Conservation (phyloP, 768 basidiomycete species). For the Suillus alpinus region DNA sequence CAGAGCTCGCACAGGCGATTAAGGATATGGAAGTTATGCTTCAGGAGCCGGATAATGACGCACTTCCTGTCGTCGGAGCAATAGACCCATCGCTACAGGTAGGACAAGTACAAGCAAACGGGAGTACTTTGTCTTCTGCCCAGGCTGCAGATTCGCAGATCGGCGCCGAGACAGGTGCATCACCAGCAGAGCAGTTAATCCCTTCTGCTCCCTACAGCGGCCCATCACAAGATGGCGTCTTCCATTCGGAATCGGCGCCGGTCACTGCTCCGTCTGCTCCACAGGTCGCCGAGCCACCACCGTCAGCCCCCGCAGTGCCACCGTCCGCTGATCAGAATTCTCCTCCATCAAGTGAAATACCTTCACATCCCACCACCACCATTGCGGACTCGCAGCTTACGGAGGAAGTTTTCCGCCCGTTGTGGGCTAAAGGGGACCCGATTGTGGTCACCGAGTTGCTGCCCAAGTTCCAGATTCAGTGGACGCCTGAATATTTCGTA, state of each 20-base stretch:
- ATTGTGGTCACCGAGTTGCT: conserved; percentile 71
- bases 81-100: conserved; percentile 30
- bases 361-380: conserved; percentile 43
- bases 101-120: conserved; percentile 7
- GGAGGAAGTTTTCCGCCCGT: conserved; percentile 55
- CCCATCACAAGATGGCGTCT: not conserved
- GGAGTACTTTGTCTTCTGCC: not conserved
- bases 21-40: conserved; percentile 64
- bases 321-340: conserved; percentile 6
- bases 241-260: not conserved
- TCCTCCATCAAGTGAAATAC: conserved; percentile 33
- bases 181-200: not conserved
- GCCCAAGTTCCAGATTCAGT: conserved; percentile 60
- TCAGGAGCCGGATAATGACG: conserved; percentile 28
- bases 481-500: conserved; percentile 84
- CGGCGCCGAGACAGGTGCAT: not conserved
- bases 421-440: conserved; percentile 77
- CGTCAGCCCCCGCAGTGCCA: conserved; percentile 7
- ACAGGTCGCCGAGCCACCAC: not conserved
- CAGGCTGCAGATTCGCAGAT: not conserved
- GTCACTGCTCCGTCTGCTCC: not conserved
- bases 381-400: conserved; percentile 51
- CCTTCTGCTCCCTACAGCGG: not conserved
- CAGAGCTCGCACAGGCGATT: conserved; percentile 65
- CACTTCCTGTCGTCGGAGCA: conserved; percentile 16